phyloP scores from a whole-genome alignment of 2,329 filamentous ascomycete genomes.

The Aureobasidium zeae region DNA sequence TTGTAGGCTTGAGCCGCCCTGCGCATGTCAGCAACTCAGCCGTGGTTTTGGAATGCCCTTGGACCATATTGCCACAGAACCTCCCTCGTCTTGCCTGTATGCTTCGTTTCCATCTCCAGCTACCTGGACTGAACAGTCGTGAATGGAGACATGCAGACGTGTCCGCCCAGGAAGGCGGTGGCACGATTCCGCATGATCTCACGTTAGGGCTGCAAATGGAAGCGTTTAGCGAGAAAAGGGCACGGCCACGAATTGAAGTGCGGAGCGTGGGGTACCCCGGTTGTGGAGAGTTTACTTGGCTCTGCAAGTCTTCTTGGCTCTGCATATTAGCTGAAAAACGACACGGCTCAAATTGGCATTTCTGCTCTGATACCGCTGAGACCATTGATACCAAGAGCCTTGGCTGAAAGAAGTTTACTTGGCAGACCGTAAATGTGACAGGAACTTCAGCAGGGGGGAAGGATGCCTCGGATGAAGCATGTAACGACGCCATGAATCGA shows the following conservation, averaged over 20 bases:
- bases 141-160: too few relatives aligned
- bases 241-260: slow-evolving; percentile 2
- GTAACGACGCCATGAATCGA: neutral
- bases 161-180: neutral
- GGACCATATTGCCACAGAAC: too few relatives aligned
- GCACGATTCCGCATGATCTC: neutral
- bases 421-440: neutral
- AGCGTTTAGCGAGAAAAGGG: neutral
- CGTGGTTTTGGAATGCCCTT: too few relatives aligned
- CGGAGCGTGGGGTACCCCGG: slow-evolving; percentile 5
- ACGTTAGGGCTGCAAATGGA: neutral
- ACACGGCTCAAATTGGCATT: slow-evolving; percentile 7
- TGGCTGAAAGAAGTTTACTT: neutral
- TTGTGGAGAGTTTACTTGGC: neutral
- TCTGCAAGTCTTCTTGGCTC: neutral
- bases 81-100: too few relatives aligned
- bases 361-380: neutral
- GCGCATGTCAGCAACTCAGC: too few relatives aligned
- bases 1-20: too few relatives aligned
- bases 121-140: too few relatives aligned
- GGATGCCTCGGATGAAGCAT: slow-evolving; percentile 1
- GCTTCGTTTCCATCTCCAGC: too few relatives aligned
- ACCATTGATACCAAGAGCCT: slow-evolving; percentile 11
- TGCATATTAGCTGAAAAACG: neutral
- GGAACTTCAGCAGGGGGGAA: neutral